Evolutionary conservation across 495 filamentous ascomycete genomes (phyloP), one percentile per base, ranked within the genome.

Genomic region (Podospora pseudopauciseta): DNA sequence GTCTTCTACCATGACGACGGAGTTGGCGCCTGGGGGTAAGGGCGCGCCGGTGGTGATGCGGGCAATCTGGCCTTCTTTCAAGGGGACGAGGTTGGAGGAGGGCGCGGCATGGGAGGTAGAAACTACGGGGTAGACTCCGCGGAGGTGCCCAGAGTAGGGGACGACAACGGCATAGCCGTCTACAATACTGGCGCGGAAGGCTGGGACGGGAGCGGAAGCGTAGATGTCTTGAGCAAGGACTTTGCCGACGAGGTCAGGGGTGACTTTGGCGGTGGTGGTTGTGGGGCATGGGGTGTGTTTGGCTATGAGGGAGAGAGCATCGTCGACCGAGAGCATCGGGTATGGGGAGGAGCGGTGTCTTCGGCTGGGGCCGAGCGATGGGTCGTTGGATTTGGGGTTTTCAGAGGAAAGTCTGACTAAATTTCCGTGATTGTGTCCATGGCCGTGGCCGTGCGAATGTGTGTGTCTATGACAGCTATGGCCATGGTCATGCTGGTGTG

Each of bases 1-100:
- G 73, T 98, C 95, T 80, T 99, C 95, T 2, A 98, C 95, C 96
- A 98, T 99, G 23, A 97, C 90, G 18, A 98, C 94, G 3, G 93
- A 88, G 54, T 91, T 97, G 15, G 95, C 92, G 4, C 94, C 92
- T 0, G 88, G 87, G 4, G 96, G 95, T 2, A 99, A 81, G 15
- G 95, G 94, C 4, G 96, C 95, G 0, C 95, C 95, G 0, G 95
- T 99, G 1, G 95, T 98, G 69, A 98, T 97, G 32, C 95, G 81
- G 9, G 96, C 88, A 49, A 97, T 89, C 68, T 93, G 86, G 0
- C 94, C 94, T 57, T 83, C 82, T 56, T 89, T 81, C 27, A 97
- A 80, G 13, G 84, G 81, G 26, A 85, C 71, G 30, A 80, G 28
- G 16, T 11, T 5, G 20, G 44, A 39, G 1, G 89, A 88, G 4